Evolutionary conservation across 768 basidiomycete species (phyloP).

Genomic region (Amanita rimosa): DNA sequence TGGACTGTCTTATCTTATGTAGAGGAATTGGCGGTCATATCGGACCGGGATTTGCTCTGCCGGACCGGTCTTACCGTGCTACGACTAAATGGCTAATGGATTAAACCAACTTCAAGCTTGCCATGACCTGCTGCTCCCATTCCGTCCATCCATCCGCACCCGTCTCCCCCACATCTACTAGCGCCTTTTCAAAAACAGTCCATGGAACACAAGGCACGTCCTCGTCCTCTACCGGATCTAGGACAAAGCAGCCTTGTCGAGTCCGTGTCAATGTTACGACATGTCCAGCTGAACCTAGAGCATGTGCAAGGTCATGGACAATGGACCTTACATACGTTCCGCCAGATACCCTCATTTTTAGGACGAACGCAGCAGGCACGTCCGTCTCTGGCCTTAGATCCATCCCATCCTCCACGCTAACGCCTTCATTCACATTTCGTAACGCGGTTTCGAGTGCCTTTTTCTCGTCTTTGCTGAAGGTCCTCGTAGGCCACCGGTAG

Average conservation of each 20-base stretch:
- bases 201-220: constrained; percentile 62
- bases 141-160: constrained; percentile 58
- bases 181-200: constrained; percentile 58
- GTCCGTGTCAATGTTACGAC: constrained; percentile 85
- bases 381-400: constrained; percentile 20
- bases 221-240: constrained; percentile 35
- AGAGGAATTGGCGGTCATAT: neutral
- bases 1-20: neutral
- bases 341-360: constrained; percentile 89
- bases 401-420: constrained; percentile 27
- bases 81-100: constrained; percentile 13
- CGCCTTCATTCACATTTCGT: constrained; percentile 30
- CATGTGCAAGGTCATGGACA: constrained; percentile 83
- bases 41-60: neutral
- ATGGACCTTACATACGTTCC: constrained; percentile 97
- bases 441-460: constrained; percentile 58
- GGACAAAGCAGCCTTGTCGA: constrained; percentile 76
- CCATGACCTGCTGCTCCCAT: constrained; percentile 80
- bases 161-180: constrained; percentile 36
- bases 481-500: constrained; percentile 68
- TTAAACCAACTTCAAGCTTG: constrained; percentile 45
- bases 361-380: constrained; percentile 66
- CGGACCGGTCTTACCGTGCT: neutral
- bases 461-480: constrained; percentile 58
- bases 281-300: constrained; percentile 81